phyloP scores from a whole-genome alignment of 768 basidiomycete genomes.

The Gautieria morchelliformis region DNA sequence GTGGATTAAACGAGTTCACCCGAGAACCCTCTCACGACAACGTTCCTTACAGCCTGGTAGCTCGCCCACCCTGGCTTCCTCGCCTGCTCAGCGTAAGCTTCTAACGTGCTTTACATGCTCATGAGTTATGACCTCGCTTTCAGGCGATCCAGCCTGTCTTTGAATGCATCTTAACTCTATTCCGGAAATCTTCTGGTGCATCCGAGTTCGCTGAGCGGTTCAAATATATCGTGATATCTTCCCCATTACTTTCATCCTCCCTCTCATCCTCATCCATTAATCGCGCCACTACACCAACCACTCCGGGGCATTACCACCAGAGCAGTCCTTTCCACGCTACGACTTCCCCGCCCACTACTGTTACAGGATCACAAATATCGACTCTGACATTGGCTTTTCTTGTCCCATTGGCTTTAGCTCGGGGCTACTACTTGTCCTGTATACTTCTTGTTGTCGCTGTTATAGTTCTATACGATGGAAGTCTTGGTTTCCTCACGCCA shows the following conservation, averaged over 20 bases:
- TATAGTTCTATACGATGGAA: not conserved
- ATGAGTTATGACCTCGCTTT: constrained; percentile 28
- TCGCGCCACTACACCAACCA: constrained; percentile 23
- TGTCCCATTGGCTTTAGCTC: not conserved
- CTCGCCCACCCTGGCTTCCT: constrained; percentile 11
- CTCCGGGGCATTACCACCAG: constrained; percentile 31
- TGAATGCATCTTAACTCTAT: constrained; percentile 13
- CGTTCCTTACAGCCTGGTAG: constrained; percentile 19
- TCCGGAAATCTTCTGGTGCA: constrained; percentile 8
- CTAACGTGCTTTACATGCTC: constrained; percentile 20
- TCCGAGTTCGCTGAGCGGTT: constrained; percentile 65
- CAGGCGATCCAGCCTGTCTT: constrained; percentile 9
- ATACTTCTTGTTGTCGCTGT: not conserved
- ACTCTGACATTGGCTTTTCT: not conserved
- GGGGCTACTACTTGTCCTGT: not conserved
- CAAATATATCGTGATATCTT: constrained; percentile 79
- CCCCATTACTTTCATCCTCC: constrained; percentile 57
- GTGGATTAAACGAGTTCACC: constrained; percentile 31
- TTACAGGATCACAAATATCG: not conserved
- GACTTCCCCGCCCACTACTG: not conserved
- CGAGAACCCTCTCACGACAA: constrained; percentile 29
- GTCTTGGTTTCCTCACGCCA: not conserved
- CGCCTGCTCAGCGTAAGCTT: constrained; percentile 21
- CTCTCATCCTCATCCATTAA: constrained; percentile 32
- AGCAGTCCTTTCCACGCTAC: constrained; percentile 26